phyloP scores from a whole-genome alignment of 1,284 basidiomycete species.

The Leccinum fuscescens region DNA sequence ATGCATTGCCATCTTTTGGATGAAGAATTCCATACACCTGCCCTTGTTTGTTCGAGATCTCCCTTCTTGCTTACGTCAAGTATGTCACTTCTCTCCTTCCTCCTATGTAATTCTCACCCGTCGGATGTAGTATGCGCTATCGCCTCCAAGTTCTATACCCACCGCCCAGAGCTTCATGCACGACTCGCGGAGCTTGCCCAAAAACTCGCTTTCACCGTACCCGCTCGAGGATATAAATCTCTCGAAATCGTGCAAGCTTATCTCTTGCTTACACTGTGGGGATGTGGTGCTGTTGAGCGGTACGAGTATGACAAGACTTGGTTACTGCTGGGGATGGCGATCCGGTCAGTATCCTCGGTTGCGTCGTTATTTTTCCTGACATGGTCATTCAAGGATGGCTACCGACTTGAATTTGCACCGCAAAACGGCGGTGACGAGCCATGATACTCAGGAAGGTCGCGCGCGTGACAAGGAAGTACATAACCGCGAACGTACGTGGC shows the following conservation, averaged over 20 bases:
- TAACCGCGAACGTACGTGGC: constrained; percentile 93
- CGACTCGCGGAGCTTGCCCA: constrained; percentile 82
- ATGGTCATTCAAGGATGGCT: constrained; percentile 67
- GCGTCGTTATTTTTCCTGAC: constrained; percentile 7
- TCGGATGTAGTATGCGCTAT: constrained; percentile 79
- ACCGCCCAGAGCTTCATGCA: constrained; percentile 80
- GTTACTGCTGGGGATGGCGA: constrained; percentile 85
- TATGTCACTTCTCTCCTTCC: constrained; percentile 42
- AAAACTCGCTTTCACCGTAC: constrained; percentile 90
- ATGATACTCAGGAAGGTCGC: constrained; percentile 73
- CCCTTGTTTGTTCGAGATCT: constrained; percentile 86
- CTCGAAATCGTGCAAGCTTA: constrained; percentile 95
- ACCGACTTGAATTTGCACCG: constrained; percentile 95
- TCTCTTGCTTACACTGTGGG: constrained; percentile 79
- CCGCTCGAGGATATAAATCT: constrained; percentile 86
- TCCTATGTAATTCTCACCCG: constrained; percentile 1
- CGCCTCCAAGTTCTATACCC: constrained; percentile 85
- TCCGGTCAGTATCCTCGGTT: constrained; percentile 48
- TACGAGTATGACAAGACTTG: constrained; percentile 98
- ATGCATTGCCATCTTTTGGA: constrained; percentile 76
- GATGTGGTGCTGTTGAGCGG: constrained; percentile 86
- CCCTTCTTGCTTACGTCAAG: constrained; percentile 92
- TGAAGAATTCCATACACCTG: constrained; percentile 86
- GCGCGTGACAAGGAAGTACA: constrained; percentile 81
- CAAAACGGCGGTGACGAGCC: constrained; percentile 68